Conservation (phyloP, 148 eudicot species). For the Tetragonia tetragonoides region DNA sequence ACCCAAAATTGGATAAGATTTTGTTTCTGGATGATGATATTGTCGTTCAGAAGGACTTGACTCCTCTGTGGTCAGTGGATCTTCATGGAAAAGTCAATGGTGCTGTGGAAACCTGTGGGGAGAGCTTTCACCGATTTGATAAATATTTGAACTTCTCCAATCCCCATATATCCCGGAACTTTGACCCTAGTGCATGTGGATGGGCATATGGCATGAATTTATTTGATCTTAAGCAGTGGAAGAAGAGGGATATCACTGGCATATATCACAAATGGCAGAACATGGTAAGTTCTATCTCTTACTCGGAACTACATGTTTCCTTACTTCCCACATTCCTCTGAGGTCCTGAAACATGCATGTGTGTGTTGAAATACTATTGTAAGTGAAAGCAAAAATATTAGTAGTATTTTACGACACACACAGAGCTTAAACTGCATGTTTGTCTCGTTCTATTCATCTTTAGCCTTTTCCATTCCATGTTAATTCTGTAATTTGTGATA, state of each 20-base stretch:
- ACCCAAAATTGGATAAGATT: slow-evolving; percentile 82
- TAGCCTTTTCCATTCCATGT: neutral
- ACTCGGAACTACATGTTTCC: slow-evolving; percentile 78
- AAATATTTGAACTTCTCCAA: slow-evolving; percentile 94
- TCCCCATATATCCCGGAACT: slow-evolving; percentile 77
- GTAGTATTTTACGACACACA: too few relatives aligned
- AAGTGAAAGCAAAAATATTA: too few relatives aligned
- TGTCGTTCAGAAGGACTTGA: slow-evolving; percentile 94
- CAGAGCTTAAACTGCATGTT: too few relatives aligned
- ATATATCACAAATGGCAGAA: slow-evolving; percentile 96
- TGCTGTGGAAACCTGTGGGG: slow-evolving; percentile 97
- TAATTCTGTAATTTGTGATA: too few relatives aligned
- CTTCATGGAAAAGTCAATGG: slow-evolving; percentile 96
- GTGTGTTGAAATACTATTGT: too few relatives aligned
- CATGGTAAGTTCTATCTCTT: slow-evolving; percentile 43
- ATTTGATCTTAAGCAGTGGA: slow-evolving; percentile 92
- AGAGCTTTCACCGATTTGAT: slow-evolving; percentile 96
- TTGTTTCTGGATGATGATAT: slow-evolving; percentile 94
- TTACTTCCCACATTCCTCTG: too few relatives aligned
- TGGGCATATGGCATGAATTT: slow-evolving; percentile 99
- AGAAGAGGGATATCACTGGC: slow-evolving; percentile 85
- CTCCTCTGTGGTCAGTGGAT: slow-evolving; percentile 86
- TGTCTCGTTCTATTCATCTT: neutral
- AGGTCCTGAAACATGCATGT: too few relatives aligned
- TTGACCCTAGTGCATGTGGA: slow-evolving; percentile 92